Base-by-base conservation (phyloP, 148 eudicot genomes). In the Heliosperma pusillum region DNA sequence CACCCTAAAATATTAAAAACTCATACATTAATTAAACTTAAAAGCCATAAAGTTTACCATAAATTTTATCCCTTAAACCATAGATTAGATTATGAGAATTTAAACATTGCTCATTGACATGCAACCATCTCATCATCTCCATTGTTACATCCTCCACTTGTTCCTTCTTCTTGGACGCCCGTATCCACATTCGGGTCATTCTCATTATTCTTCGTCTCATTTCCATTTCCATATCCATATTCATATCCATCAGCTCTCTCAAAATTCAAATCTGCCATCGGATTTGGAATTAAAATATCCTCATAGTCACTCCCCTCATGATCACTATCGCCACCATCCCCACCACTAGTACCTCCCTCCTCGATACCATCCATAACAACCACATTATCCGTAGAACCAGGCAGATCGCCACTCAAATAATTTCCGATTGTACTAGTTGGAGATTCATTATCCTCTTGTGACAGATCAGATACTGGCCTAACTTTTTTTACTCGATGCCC, bases 231-330 rank as follows among this genome's bases (percentile, higher is more conserved):
- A 1, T 47, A 42, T 21, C 19, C 58, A 26, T 40, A 12, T 2
- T 10, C 78, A 22, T 13, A 22, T 5, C 78, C 66, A 52, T 27
- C 16, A 7, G 1, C 55, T 9, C 0, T 20, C 17, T 42, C 45
- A 42, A 65, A 13, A 50, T 50, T 50, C 3, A 50, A 3, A 13
- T 70, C 69, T 24, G 47, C 73, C 66, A 66, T 73, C 17, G 66
- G 2, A 42, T 66, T 73, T n/a, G 61, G 24, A 0, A 57, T 74
- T 25, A 66, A 11, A 30, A 47, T 42, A 6, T 47, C 62, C 20
- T 53, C 45, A 75, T 50, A 50, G 55, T 65, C 13, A 10, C 36
- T 24, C 64, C 60, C 63, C 19, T 76, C 24, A 4, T 5, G 0
- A 20, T 25, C 67, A 7, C 27, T 4, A 53, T 11, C 42, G 44